Evolutionary conservation across 169 alveolate genomes (phyloP), one percentile per base, ranked within the genome.

Genomic region (Sarcocystis neurona): DNA sequence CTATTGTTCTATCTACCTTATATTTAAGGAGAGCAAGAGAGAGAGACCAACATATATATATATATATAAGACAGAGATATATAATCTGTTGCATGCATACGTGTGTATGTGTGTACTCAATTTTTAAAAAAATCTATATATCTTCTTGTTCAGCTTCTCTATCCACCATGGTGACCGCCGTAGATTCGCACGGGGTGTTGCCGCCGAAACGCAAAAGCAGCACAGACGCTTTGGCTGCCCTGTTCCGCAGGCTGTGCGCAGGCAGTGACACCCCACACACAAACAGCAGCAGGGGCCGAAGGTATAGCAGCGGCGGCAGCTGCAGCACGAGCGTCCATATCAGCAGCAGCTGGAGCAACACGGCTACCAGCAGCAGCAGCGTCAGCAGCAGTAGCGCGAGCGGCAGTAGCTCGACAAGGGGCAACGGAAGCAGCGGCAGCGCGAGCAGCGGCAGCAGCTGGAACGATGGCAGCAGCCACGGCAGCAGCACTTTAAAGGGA

Each of bases 341-440:
- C 0, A 23, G 3, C 79, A 8, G 47, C 30, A 8, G 79, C 79
- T 37, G 0, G 18, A 70, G 47, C 41, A 70, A 48, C 79, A 23
- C 3, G 53, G 50, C 34, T 15, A 23, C 0, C 79, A 70, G 47
- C 43, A 70, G 79, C 79, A 4, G 79, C 79, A 70, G 79, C 79
- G 12, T 10, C 79, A 30, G 43, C 79, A 4, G 41, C 79, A 23
- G 79, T 48, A 70, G 79, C 79, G 41, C 46, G 27, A 34, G 50
- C 0, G 43, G 47, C 79, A n/a, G n/a, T n/a, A n/a, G n/a, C n/a
- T n/a, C n/a, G n/a, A n/a, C n/a, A n/a, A n/a, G n/a, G n/a, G n/a
- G n/a, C n/a, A n/a, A n/a, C n/a, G n/a, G n/a, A n/a, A n/a, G n/a
- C n/a, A n/a, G n/a, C n/a, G n/a, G n/a, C n/a, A n/a, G n/a, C n/a